phyloP scores from a whole-genome alignment of 306 rosid species.

The Vicia faba region DNA sequence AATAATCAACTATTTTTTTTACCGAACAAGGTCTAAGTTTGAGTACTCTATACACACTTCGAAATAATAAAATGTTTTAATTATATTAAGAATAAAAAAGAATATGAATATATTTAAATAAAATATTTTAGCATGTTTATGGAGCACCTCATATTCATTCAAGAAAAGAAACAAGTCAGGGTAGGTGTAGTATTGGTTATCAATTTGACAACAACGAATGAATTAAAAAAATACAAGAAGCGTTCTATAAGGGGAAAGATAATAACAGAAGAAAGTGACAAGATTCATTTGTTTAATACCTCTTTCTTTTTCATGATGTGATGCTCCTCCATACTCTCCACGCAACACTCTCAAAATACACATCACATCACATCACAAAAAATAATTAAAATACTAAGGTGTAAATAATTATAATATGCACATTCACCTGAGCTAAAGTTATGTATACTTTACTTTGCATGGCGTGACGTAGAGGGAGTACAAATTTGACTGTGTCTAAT shows the following conservation, averaged over 20 bases:
- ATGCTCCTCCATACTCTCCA: slow-evolving; percentile 33
- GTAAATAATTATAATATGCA: neutral
- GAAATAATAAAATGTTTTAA: too few relatives aligned
- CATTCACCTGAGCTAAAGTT: slow-evolving; percentile 38
- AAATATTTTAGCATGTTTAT: neutral
- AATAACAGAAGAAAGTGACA: slow-evolving; percentile 36
- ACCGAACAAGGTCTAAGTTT: too few relatives aligned
- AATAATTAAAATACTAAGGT: neutral
- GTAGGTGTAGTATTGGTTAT: slow-evolving; percentile 24
- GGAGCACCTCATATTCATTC: slow-evolving; percentile 31
- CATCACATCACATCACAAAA: neutral
- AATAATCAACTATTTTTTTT: too few relatives aligned
- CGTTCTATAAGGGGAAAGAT: slow-evolving; percentile 34
- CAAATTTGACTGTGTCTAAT: slow-evolving; percentile 28
- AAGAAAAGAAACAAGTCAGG: slow-evolving; percentile 14
- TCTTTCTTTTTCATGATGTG: slow-evolving; percentile 25
- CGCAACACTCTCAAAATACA: slow-evolving; percentile 12
- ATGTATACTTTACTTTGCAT: slow-evolving; percentile 12
- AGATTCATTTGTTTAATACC: slow-evolving; percentile 20
- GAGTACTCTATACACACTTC: too few relatives aligned
- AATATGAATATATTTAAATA: too few relatives aligned
- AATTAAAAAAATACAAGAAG: slow-evolving; percentile 31
- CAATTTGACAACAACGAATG: slow-evolving; percentile 35
- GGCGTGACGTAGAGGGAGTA: slow-evolving; percentile 10
- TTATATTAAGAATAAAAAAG: too few relatives aligned